Base-by-base conservation (phyloP, 345 rosid genomes). In the Fremontodendron californicum region DNA sequence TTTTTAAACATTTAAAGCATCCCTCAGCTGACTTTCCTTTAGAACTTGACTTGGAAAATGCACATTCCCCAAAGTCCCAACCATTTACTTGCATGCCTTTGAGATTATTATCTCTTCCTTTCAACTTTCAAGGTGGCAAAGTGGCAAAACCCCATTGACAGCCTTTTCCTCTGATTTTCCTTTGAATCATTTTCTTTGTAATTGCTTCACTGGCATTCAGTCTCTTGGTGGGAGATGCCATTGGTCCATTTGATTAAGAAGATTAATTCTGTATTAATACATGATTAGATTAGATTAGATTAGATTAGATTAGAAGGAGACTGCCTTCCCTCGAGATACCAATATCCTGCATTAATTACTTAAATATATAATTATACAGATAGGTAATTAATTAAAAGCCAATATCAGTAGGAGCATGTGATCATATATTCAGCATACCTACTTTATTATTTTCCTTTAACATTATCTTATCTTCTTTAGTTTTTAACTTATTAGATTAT, bases 341-440 rank as follows among this genome's bases (percentile, higher is more conserved):
- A 69, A 73, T 70, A 81, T 81, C 84, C 33, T 77, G 10, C 11
- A 15, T 1, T 3, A 33, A 33, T 67, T 37, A 4, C 25, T 69
- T 81, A 64, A 43, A n/a, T n/a, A n/a, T n/a, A 74, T 68, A 78
- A 66, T 68, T 4, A n/a, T 31, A 0, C 27, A 69, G 33, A 49
- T n/a, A n/a, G n/a, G n/a, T n/a, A n/a, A n/a, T 75, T 74, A n/a
- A n/a, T n/a, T n/a, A n/a, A 78, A 57, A 76, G 65, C 39, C 54
- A 77, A 54, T 62, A 75, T 77, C 78, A 43, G 37, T 18, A 43
- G 55, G 70, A 2, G 73, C 83, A 84, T 81, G 83, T 81, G 87
- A 75, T 37, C 78, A 58, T 77, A 81, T 77, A 81, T 79, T 78
- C 78, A 33, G 60, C 77, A 25, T 77, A 75, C 79, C 83, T 21